Percentiles rank a stretch among this genome's conserved stretches.
Evolutionary conservation across 2,329 filamentous ascomycete species (phyloP).

Genomic region (Colletotrichum cereale): DNA sequence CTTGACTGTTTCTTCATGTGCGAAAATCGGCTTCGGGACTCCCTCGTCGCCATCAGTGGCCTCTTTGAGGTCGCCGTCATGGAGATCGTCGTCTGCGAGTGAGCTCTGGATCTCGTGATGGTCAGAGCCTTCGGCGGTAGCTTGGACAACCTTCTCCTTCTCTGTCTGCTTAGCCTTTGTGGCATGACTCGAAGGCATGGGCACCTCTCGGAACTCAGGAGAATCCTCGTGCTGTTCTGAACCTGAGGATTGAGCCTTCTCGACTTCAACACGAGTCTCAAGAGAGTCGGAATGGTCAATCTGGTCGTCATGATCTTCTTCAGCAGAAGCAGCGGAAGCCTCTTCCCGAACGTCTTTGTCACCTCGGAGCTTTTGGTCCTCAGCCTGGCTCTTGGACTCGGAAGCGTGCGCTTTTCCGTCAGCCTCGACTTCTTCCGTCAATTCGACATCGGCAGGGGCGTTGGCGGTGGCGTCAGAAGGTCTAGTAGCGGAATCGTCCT

Average conservation of each 20-base stretch:
- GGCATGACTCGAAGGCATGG: neutral
- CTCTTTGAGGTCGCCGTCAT: neutral
- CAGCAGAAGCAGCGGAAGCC: neutral
- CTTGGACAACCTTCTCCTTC: neutral
- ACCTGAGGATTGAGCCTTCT: no score
- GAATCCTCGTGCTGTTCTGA: neutral
- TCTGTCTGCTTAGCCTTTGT: neutral
- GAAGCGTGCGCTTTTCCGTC: neutral
- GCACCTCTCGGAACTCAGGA: neutral
- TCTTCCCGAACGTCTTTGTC: neutral
- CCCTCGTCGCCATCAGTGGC: neutral
- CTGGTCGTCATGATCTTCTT: neutral
- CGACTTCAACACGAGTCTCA: neutral
- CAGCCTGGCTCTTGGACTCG: neutral
- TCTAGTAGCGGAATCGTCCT: conserved; percentile 28
- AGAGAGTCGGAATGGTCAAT: neutral
- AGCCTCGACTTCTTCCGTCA: conserved; percentile 8
- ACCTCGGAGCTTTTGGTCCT: neutral
- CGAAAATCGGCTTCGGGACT: neutral
- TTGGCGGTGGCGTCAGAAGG: conserved; percentile 28
- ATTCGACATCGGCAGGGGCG: neutral
- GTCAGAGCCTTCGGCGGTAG: neutral
- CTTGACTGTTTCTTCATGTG: neutral
- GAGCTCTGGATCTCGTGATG: neutral
- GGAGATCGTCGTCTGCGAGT: neutral